Evolutionary conservation across 495 filamentous ascomycete species (phyloP).

Genomic region (Pyrenula aspistea): DNA sequence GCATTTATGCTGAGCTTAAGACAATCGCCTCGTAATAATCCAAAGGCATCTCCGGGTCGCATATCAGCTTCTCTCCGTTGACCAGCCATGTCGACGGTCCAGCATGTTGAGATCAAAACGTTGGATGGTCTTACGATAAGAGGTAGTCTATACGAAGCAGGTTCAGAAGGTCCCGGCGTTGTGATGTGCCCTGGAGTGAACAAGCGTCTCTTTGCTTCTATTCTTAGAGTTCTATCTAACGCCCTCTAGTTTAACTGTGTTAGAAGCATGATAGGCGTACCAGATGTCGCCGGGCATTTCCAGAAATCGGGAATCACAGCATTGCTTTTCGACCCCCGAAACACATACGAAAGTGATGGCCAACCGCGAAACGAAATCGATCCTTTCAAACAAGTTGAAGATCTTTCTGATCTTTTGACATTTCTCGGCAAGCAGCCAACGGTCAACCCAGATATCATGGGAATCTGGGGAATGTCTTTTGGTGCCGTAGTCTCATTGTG

Average conservation of each 20-base stretch:
- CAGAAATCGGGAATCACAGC: slow-evolving; percentile 23
- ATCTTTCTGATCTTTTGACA: slow-evolving; percentile 25
- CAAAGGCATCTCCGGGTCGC: no score
- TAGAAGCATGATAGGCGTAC: slow-evolving; percentile 25
- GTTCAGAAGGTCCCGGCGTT: slow-evolving; percentile 11
- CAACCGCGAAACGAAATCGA: slow-evolving; percentile 27
- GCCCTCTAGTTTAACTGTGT: slow-evolving; percentile 25
- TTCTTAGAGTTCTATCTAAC: slow-evolving; percentile 16
- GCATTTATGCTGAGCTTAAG: no score
- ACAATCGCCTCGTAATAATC: no score
- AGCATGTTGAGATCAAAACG: slow-evolving; percentile 19
- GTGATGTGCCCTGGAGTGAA: slow-evolving; percentile 22
- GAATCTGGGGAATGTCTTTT: slow-evolving; percentile 31
- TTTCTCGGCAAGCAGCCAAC: slow-evolving; percentile 13
- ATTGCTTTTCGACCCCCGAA: slow-evolving; percentile 29
- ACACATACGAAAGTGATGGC: slow-evolving; percentile 26
- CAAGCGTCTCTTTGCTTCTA: neutral
- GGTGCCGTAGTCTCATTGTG: slow-evolving; percentile 9
- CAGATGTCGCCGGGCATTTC: slow-evolving; percentile 23
- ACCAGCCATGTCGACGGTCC: no score
- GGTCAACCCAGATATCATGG: slow-evolving; percentile 17
- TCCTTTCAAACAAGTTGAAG: slow-evolving; percentile 19
- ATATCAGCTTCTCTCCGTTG: no score
- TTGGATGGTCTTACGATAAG: slow-evolving; percentile 15
- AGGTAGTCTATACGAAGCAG: slow-evolving; percentile 14